Evolutionary conservation across 306 rosid species (phyloP).

Genomic region (Glycine tomentella): DNA sequence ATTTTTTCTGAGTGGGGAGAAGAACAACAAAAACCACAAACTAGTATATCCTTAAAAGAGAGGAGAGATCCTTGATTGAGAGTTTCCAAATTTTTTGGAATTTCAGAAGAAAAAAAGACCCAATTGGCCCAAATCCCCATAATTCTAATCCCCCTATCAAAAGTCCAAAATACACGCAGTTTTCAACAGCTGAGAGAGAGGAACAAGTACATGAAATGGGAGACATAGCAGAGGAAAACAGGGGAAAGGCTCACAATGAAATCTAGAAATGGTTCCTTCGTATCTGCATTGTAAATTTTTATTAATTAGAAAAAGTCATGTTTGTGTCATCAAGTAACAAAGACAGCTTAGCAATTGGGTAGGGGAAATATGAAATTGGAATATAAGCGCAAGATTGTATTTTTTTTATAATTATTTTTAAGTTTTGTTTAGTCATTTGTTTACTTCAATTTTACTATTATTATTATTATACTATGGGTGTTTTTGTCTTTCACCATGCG

Average conservation of each 20-base stretch:
- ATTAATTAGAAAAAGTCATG: constrained; percentile 6
- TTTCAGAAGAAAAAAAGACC: constrained; percentile 41
- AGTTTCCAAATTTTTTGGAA: constrained; percentile 54
- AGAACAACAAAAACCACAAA: not conserved
- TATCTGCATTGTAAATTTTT: constrained; percentile 50
- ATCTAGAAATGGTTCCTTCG: constrained; percentile 37
- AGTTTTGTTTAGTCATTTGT: constrained; percentile 30
- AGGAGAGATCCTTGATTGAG: constrained; percentile 27
- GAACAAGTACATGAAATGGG: constrained; percentile 43
- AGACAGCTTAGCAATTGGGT: constrained; percentile 44
- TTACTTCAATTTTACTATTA: constrained; percentile 6
- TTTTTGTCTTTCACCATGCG: constrained; percentile 53
- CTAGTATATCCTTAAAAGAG: not conserved
- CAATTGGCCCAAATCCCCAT: constrained; percentile 42
- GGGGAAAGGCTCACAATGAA: constrained; percentile 52
- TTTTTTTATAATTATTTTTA: constrained; percentile 5
- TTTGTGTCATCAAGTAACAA: constrained; percentile 45
- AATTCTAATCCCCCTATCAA: constrained; percentile 41
- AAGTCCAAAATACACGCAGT: constrained; percentile 49
- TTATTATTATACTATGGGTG: constrained; percentile 39
- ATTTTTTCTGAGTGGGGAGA: constrained; percentile 40
- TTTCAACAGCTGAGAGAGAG: constrained; percentile 44
- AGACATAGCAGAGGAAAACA: constrained; percentile 61
- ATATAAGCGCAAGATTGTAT: constrained; percentile 37
- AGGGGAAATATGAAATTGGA: constrained; percentile 42